Evolutionary conservation across 78 protist species (phyloP), one percentile per base, ranked within the genome.

Genomic region (Corallochytrium limacisporum): DNA sequence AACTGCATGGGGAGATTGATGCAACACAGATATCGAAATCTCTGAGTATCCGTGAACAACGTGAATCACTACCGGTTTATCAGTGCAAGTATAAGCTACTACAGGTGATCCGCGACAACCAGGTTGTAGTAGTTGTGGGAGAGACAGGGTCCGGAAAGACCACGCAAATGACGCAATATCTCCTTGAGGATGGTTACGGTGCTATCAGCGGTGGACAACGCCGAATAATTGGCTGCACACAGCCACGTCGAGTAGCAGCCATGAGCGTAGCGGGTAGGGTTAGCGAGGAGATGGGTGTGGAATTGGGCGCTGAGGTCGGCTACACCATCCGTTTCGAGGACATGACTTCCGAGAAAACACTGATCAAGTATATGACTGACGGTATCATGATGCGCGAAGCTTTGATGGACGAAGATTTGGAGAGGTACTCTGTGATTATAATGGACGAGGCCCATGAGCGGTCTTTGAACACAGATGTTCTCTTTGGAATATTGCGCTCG

Each of bases 371-470:
- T 74, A 93, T 95, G 98, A 95, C 98, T 0, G 98, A 95, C 62
- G 99, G 98, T 65, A 81, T 93, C 4, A 67, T 95, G 6, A 76
- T 95, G 31, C 61, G 97, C 13, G 98, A 93, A 56, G 43, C 84
- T 6, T 51, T 92, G 71, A 4, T 49, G 29, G 97, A 91, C 9
- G 59, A 74, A 3, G 77, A 73, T 36, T 51, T 95, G 18, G 87
- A 81, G 13, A 61, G 83, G 50, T 91, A 93, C 77, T 35, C 72
- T 9, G 83, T 65, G 16, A 62, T 95, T 7, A 62, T 95, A 26
- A 84, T 95, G 93, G 98, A 93, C 85, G 99, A 96, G 65, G 99
- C 99, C 1, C 99, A 93, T 72, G 99, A 96, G 73, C 84, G 99
- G 20, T 81, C 96, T 1, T 79, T 95, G 26, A 77, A 95, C 82